Evolutionary conservation across 768 basidiomycete genomes (phyloP), one percentile per base, ranked within the genome.

Genomic region (Tephrocybe rancida): DNA sequence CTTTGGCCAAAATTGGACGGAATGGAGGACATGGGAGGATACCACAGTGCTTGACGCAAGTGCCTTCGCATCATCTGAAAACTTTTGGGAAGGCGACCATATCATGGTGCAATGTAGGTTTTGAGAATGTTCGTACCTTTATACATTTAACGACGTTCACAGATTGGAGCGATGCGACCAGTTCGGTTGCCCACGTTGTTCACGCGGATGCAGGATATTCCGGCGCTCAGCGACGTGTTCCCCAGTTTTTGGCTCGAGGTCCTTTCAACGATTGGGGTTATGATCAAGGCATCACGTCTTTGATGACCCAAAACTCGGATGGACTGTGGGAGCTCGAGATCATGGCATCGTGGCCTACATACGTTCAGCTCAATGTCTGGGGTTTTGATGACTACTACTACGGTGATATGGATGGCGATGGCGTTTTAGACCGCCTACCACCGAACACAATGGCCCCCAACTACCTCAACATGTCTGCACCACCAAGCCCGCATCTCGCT

Each of bases 181-280:
- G 82, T 52, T 87, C 89, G 2, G 72, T 86, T 6, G 74, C 80
- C 24, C 78, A 83, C 38, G 84, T 91, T 30, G 73, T 92, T 10
- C 94, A 96, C 60, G 88, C 90, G 16, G 95, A 97, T 64, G 67
- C 76, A 52, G 79, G 78, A 38, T 90, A 82, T 66, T 67, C 66
- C 7, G 79, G 77, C 2, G 67, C 71, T 34, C 70, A 75, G 46
- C 87, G 95, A 62, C 88, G 92, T 22, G 87, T 91, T 25, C 95
- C 95, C 22, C 92, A 95, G 62, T 77, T 95, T 61, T 73, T 97
- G 48, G 90, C 85, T 39, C 88, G 95, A 61, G 95, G 95, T 44
- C 85, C 87, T 0, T 97, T 92, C 81, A 97, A 97, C 64, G 71
- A 80, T 30, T 97, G 93, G 92, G 95, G 95, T 50, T 94, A 85